phyloP scores from a whole-genome alignment of 2,329 filamentous ascomycete species.

The Colletotrichum phormii region DNA sequence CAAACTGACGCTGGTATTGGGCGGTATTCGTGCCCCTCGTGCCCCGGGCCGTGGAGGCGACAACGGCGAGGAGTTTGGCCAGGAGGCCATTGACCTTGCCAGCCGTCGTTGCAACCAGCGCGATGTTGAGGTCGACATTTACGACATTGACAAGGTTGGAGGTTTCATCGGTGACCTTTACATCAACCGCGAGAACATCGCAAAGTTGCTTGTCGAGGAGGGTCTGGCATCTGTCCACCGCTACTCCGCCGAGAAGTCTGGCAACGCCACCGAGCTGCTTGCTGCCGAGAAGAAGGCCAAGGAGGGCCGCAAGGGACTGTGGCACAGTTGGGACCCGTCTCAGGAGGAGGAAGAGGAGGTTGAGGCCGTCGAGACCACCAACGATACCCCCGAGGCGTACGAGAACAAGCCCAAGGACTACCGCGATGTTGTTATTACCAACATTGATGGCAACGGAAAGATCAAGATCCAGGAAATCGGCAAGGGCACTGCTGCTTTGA shows the following conservation, averaged over 20 bases:
- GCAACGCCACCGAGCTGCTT: slow-evolving; percentile 87
- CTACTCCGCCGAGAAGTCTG: slow-evolving; percentile 96
- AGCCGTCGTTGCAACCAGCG: slow-evolving; percentile 90
- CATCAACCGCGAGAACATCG: slow-evolving; percentile 94
- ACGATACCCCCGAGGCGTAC: slow-evolving; percentile 55
- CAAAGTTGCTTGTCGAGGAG: slow-evolving; percentile 92
- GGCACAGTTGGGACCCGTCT: slow-evolving; percentile 94
- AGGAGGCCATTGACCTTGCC: slow-evolving; percentile 93
- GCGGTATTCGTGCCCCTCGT: slow-evolving; percentile 89
- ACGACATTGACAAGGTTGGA: slow-evolving; percentile 95
- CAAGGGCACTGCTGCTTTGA: slow-evolving; percentile 84
- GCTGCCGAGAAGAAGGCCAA: slow-evolving; percentile 91
- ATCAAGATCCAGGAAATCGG: slow-evolving; percentile 94
- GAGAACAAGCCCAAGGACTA: slow-evolving; percentile 83
- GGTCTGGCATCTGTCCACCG: slow-evolving; percentile 91
- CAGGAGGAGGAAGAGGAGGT: slow-evolving; percentile 75
- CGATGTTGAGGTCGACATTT: slow-evolving; percentile 94
- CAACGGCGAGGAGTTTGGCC: slow-evolving; percentile 92
- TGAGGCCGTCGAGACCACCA: slow-evolving; percentile 62
- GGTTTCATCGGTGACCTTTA: slow-evolving; percentile 97
- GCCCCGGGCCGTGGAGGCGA: slow-evolving; percentile 81
- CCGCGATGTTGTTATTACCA: slow-evolving; percentile 91
- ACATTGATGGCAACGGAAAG: slow-evolving; percentile 84
- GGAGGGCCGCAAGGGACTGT: slow-evolving; percentile 86
- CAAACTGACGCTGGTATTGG: slow-evolving; percentile 94